A percentile compares a stretch with the other conserved stretches of the same genome.
These are phyloP conservation scores for Calycina herbarum DNA, from an alignment of 2,329 filamentous ascomycete species.

Conservation along the genomic window DNA sequence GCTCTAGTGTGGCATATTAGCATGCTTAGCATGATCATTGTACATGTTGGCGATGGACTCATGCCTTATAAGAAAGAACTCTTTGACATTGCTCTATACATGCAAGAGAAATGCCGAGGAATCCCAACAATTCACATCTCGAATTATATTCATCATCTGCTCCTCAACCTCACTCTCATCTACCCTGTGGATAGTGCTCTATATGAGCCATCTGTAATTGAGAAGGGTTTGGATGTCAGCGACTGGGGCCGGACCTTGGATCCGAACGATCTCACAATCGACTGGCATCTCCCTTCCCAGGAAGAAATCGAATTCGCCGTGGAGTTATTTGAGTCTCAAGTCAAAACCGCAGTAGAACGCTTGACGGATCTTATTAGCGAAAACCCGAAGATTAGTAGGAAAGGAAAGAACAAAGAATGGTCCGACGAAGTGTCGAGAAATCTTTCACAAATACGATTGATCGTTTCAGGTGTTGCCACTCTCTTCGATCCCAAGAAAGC, in stretches of 20 bases:
- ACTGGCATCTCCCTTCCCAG: slow-evolving; percentile 83
- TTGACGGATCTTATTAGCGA: slow-evolving; percentile 79
- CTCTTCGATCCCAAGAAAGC: slow-evolving; percentile 81
- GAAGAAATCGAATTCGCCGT: slow-evolving; percentile 87
- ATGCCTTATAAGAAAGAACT: slow-evolving; percentile 86
- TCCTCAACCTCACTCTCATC: slow-evolving; percentile 91
- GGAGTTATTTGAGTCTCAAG: slow-evolving; percentile 83
- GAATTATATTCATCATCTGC: slow-evolving; percentile 94
- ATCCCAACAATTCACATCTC: slow-evolving; percentile 94
- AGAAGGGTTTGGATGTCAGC: slow-evolving; percentile 68
- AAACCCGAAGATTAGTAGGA: slow-evolving; percentile 78
- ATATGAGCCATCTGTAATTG: slow-evolving; percentile 76
- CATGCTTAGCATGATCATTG: slow-evolving; percentile 96
- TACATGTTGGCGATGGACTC: slow-evolving; percentile 89
- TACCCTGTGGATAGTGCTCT: slow-evolving; percentile 89
- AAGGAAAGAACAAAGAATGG: slow-evolving; percentile 98
- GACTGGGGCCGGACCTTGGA: slow-evolving; percentile 84
- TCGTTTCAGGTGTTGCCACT: slow-evolving; percentile 85
- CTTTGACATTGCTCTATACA: slow-evolving; percentile 87
- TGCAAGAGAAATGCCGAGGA: slow-evolving; percentile 94
- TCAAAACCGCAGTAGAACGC: slow-evolving; percentile 71
- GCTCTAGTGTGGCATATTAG: slow-evolving; percentile 96
- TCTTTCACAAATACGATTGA: slow-evolving; percentile 81
- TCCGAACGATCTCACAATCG: slow-evolving; percentile 75
- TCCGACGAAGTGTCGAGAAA: slow-evolving; percentile 94